phyloP scores from a whole-genome alignment of 306 rosid species.

The Oxytropis ochrocephala region DNA sequence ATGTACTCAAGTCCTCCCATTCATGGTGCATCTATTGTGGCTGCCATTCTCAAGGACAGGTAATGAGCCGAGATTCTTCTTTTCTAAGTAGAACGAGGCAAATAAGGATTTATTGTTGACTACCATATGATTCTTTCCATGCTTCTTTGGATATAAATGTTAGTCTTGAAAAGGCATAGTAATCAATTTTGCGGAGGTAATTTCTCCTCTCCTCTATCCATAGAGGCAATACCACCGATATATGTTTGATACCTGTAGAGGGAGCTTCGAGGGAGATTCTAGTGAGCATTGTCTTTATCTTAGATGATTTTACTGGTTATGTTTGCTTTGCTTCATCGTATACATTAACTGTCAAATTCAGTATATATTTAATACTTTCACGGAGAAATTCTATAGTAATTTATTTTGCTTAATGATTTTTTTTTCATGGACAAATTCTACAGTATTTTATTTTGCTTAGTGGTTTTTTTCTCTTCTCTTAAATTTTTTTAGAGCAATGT shows the following conservation, averaged over 20 bases:
- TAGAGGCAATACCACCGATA: not conserved
- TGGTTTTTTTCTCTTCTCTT: too few relatives aligned
- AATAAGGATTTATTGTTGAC: not conserved
- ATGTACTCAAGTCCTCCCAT: conserved; percentile 98
- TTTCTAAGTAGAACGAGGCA: not conserved
- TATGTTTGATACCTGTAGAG: conserved; percentile 1
- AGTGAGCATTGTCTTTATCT: not conserved
- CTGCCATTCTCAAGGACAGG: conserved; percentile 87
- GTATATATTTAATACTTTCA: not conserved
- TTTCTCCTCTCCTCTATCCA: not conserved
- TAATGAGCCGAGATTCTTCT: conserved; percentile 19
- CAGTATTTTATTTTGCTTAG: too few relatives aligned
- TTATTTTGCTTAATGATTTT: not conserved
- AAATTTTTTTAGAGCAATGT: too few relatives aligned
- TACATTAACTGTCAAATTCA: not conserved
- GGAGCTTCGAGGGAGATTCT: too few relatives aligned
- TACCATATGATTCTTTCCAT: not conserved
- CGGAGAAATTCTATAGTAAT: not conserved
- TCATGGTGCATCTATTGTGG: conserved; percentile 98
- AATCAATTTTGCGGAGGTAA: conserved; percentile 1
- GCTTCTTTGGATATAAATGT: not conserved
- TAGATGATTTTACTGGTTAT: not conserved
- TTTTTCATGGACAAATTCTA: too few relatives aligned
- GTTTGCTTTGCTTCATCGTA: not conserved
- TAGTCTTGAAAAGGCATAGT: conserved; percentile 1